Conservation (phyloP, 805 yeast genomes). For the Hanseniaspora thailandica region DNA sequence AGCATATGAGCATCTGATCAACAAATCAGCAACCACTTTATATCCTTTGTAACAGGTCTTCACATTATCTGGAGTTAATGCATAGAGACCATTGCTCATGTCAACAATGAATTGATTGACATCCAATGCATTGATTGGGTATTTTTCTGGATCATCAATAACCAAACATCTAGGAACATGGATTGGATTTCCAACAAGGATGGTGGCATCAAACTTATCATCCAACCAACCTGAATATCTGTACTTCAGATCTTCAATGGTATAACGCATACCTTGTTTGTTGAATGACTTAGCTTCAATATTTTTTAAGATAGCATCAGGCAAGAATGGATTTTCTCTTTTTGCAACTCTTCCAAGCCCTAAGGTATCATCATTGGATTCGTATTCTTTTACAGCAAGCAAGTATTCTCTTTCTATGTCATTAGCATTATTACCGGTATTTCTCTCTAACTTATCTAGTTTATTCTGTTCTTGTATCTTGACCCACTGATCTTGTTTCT, state of each 20-base stretch:
- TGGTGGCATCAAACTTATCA: not conserved
- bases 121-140: conserved; percentile 7
- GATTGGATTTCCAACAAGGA: not conserved
- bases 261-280: conserved; percentile 5
- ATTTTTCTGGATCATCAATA: conserved; percentile 1
- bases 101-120: not conserved
- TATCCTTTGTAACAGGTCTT: not conserved
- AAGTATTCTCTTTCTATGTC: not conserved
- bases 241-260: not conserved
- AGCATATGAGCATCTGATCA: conserved; percentile 8
- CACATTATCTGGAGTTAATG: not conserved
- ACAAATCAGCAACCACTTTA: conserved; percentile 2
- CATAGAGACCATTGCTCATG: not conserved
- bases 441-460: not conserved
- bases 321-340: conserved; percentile 5
- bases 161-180: conserved; percentile 6
- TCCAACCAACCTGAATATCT: not conserved
- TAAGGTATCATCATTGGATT: not conserved
- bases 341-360: not conserved
- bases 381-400: not conserved
- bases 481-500: not conserved
- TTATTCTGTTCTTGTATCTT: not conserved
- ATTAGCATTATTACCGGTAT: not conserved
- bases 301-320: conserved; percentile 3
- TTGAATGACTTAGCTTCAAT: not conserved